Percentiles rank a stretch among this genome's conserved stretches.
Conservation (phyloP, 2,329 filamentous ascomycete species). For the Fragosphaeria purpurea region DNA sequence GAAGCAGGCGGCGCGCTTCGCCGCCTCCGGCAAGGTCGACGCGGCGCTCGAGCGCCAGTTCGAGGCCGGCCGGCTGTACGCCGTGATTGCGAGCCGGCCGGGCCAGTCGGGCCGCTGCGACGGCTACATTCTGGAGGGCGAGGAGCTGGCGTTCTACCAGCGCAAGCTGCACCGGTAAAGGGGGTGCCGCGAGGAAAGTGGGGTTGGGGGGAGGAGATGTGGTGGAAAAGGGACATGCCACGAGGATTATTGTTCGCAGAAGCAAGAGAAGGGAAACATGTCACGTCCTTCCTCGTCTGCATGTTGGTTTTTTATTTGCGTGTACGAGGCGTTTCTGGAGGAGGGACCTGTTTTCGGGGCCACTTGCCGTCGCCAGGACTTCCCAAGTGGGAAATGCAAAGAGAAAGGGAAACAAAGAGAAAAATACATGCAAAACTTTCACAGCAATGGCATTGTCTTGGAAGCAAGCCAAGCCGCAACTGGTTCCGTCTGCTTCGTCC, state of each 20-base stretch:
- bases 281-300: background rate
- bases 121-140: constrained; percentile 97
- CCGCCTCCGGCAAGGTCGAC: constrained; percentile 86
- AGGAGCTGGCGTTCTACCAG: constrained; percentile 99
- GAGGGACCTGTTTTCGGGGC: background rate
- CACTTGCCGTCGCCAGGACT: too few relatives aligned
- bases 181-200: background rate
- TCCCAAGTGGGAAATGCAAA: too few relatives aligned
- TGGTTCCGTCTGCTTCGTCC: too few relatives aligned
- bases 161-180: constrained; percentile 96
- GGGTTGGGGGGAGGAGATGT: too few relatives aligned
- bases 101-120: constrained; percentile 95
- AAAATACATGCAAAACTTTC: background rate
- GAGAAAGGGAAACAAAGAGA: background rate
- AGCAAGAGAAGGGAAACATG: background rate
- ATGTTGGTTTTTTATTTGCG: background rate
- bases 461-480: too few relatives aligned
- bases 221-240: background rate
- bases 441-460: too few relatives aligned
- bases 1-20: constrained; percentile 87
- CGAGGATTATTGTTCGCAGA: background rate
- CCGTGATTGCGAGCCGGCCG: constrained; percentile 83
- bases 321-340: background rate
- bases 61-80: constrained; percentile 96
- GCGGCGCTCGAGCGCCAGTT: constrained; percentile 91